Evolutionary conservation across 768 basidiomycete species (phyloP), one percentile per base, ranked within the genome.

Genomic region (Lentinula boryana): DNA sequence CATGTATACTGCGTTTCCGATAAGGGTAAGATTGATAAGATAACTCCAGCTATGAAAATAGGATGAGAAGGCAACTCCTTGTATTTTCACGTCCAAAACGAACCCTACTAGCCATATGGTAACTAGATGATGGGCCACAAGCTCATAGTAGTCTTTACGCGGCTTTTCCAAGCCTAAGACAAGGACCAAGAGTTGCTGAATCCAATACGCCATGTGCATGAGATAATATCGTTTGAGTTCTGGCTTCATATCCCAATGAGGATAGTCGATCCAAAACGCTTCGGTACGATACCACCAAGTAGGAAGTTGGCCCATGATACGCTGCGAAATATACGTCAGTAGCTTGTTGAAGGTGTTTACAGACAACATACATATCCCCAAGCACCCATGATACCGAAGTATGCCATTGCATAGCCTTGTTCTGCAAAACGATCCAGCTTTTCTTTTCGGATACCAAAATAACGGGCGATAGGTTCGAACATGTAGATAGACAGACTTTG

Each of bases 131-230:
- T 99, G 97, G 0, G 82, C 82, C 18, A 97, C 83, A 13, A 98
- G 84, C 71, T 98, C 96, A 18, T 71, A 66, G 70, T 88, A 94
- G 71, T 99, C 97, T 71, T 91, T 93, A 56, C 97, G 84, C 0
- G 97, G 96, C 71, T 97, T 98, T 74, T 99, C 97, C 15, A 99
- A 81, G 50, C 86, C 78, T 9, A 95, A 81, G 3, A 89, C 75
- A 6, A 98, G 81, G 15, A 99, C 87, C n/a, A 98, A 74, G 62
- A 95, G 80, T 71, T 99, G 95, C 69, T 98, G 95, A 48, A 86
- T 82, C 97, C 97, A 98, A 73, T 98, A 98, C 2, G 95, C 80
- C 62, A 84, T 82, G 69, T 99, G 96, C 76, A 95, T 84, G 59
- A 99, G 85, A 71, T 98, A 98, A 76, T 97, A 98, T 48, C 82